Base-by-base conservation (phyloP, 2,329 filamentous ascomycete genomes). In the Monosporascus sp. region DNA sequence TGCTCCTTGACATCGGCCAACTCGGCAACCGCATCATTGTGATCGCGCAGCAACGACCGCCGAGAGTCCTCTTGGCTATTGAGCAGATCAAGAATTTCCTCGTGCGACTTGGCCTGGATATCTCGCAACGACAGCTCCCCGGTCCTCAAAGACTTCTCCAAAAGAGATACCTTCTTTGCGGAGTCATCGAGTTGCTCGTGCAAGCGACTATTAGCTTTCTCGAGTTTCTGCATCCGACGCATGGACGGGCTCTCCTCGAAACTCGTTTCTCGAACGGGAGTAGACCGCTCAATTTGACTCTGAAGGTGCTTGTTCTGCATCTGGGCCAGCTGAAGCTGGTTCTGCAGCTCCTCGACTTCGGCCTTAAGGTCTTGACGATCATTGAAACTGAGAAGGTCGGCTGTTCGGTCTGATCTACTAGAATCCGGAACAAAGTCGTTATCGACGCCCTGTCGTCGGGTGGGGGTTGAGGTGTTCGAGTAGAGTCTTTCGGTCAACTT, bases 181-280 rank as follows among this genome's bases (percentile, higher is more conserved):
- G 93, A 97, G 69, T 97, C 91, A 69, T 97, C 93, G 5, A 97
- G 85, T 82, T 96, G 90, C 58, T 96, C 90, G 65, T 97, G 93
- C 15, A 97, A 80, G 53, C 91, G 86, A 69, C 82, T 92, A 72
- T 97, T 97, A 67, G 89, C 93, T 62, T 90, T 85, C 71, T 97
- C 93, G 5, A 97, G 81, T 72, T 97, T 93, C 67, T 96, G 88
- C 64, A 96, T 87, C 17, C 94, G 86, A 51, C 87, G 82, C 48
- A 88, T 69, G 2, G 90, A 93, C 1, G 90, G 89, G 61, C 86
- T 93, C 45, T 94, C 86, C 41, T 93, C 88, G 53, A 84, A 75
- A 31, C 77, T 83, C 37, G 74, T 70, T 53, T 89, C 86, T 24
- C 80, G 80, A 6, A 73, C 73, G 3, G 86, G 83, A 0, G 83